Conservation (phyloP, 768 basidiomycete species). For the Phaeotremella fagi region DNA sequence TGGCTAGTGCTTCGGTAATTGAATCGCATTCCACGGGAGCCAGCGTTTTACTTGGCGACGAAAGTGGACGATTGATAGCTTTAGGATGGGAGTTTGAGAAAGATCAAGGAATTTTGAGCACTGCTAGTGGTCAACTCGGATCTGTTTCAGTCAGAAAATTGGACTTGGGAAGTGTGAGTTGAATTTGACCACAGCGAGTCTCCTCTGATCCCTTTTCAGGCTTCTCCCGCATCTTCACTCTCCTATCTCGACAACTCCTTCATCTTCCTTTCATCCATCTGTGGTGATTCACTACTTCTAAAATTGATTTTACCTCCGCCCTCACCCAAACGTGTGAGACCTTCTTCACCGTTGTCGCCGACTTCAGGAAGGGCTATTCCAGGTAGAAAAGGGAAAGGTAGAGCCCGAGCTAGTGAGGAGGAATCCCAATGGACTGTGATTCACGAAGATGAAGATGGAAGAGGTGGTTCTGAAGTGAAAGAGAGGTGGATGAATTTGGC, state of each 20-base stretch:
- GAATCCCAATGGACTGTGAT: slow-evolving; percentile 11
- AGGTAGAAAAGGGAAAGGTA: slow-evolving; percentile 33
- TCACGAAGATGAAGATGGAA: slow-evolving; percentile 8
- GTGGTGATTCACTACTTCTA: slow-evolving; percentile 39
- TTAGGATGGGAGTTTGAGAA: slow-evolving; percentile 24
- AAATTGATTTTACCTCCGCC: slow-evolving; percentile 5
- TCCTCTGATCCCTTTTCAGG: slow-evolving; percentile 10
- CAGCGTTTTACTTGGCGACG: slow-evolving; percentile 39
- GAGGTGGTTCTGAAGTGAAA: slow-evolving; percentile 12
- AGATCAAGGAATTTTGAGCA: slow-evolving; percentile 11
- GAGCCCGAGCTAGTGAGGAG: slow-evolving; percentile 11
- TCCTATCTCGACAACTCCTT: slow-evolving; percentile 29
- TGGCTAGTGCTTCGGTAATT: slow-evolving; percentile 21
- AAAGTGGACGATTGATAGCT: slow-evolving; percentile 33
- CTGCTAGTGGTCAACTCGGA: slow-evolving; percentile 8
- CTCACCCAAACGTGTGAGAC: not conserved
- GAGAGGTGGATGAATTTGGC: slow-evolving; percentile 45
- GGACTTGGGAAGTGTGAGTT: slow-evolving; percentile 40
- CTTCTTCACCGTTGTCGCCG: not conserved
- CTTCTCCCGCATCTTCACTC: slow-evolving; percentile 39
- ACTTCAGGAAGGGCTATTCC: slow-evolving; percentile 5
- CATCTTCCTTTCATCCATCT: slow-evolving; percentile 40
- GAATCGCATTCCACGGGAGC: slow-evolving; percentile 16
- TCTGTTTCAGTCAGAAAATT: slow-evolving; percentile 14
- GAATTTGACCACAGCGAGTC: not conserved